These are phyloP conservation scores for Dothistroma septosporum DNA, from an alignment of 2,329 filamentous ascomycete genomes.

Conservation along the genomic window DNA sequence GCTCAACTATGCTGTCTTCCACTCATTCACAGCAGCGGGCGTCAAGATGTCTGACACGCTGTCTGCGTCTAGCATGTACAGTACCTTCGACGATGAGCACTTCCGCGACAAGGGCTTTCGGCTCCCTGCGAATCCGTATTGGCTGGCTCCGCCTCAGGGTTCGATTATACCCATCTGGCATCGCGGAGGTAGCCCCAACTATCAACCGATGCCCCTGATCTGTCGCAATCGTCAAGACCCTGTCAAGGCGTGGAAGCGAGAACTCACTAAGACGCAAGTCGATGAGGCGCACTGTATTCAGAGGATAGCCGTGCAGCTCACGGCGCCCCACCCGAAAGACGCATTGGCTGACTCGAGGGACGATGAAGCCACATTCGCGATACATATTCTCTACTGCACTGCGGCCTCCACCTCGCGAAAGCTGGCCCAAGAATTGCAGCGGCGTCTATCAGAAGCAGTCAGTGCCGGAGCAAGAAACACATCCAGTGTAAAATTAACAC, in stretches of 20 bases:
- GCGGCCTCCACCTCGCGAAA: slow-evolving; percentile 6
- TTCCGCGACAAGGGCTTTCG: slow-evolving; percentile 3
- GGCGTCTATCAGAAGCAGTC: background rate
- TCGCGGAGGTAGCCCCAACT: slow-evolving; percentile 9
- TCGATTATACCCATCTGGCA: slow-evolving; percentile 12
- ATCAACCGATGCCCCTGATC: slow-evolving; percentile 8
- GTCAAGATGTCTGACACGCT: slow-evolving; percentile 10
- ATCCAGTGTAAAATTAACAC: background rate
- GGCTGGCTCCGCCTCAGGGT: slow-evolving; percentile 9
- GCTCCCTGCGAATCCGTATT: slow-evolving; percentile 9
- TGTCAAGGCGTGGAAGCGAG: slow-evolving; percentile 7
- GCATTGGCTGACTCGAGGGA: background rate
- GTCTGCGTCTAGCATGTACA: slow-evolving; percentile 8
- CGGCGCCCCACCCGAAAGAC: no score
- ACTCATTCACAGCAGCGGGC: slow-evolving; percentile 3
- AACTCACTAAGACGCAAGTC: background rate
- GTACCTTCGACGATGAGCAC: slow-evolving; percentile 10
- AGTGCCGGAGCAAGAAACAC: background rate
- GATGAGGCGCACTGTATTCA: background rate
- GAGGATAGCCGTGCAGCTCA: no score
- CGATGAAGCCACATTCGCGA: background rate
- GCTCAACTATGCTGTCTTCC: slow-evolving; percentile 9
- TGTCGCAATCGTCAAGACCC: slow-evolving; percentile 7
- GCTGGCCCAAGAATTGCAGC: slow-evolving; percentile 2
- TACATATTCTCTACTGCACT: slow-evolving; percentile 7